Conservation (phyloP, 306 rosid species). For the Vigna unguiculata region DNA sequence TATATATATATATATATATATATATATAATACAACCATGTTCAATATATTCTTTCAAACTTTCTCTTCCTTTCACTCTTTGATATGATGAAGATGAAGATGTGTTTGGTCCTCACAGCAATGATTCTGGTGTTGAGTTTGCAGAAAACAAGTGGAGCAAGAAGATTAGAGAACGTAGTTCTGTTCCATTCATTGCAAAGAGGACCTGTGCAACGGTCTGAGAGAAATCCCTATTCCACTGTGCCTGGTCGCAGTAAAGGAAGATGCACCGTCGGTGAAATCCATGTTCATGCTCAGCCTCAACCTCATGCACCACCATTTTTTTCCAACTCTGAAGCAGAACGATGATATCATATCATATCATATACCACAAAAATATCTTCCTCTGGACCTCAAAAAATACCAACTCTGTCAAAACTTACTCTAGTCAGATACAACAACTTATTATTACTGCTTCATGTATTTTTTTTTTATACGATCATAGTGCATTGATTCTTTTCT, state of each 20-base stretch:
- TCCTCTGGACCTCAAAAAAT: not conserved
- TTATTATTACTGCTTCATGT: not conserved
- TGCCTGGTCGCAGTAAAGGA: conserved; percentile 47
- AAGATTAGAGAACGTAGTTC: conserved; percentile 27
- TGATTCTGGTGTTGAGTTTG: conserved; percentile 36
- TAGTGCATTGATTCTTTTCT: not conserved
- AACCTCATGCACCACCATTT: conserved; percentile 10
- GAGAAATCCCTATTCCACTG: conserved; percentile 50
- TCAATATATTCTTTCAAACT: conserved; percentile 24
- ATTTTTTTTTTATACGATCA: too few species aligned
- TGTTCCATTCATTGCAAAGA: conserved; percentile 44
- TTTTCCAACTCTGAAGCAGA: conserved; percentile 21
- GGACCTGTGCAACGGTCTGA: conserved; percentile 35
- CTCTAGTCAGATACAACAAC: not conserved
- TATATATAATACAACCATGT: not conserved
- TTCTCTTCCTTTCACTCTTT: not conserved
- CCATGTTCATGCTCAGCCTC: too few species aligned
- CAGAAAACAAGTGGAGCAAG: conserved; percentile 11
- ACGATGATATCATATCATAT: not conserved
- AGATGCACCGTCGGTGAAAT: conserved; percentile 38
- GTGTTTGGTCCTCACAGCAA: conserved; percentile 10
- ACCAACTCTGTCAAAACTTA: not conserved
- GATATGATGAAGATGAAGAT: conserved; percentile 13
- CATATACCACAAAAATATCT: not conserved
- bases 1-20: not conserved